Base-by-base conservation (phyloP, 1,284 basidiomycete species). In the Leccinum ponderosum region DNA sequence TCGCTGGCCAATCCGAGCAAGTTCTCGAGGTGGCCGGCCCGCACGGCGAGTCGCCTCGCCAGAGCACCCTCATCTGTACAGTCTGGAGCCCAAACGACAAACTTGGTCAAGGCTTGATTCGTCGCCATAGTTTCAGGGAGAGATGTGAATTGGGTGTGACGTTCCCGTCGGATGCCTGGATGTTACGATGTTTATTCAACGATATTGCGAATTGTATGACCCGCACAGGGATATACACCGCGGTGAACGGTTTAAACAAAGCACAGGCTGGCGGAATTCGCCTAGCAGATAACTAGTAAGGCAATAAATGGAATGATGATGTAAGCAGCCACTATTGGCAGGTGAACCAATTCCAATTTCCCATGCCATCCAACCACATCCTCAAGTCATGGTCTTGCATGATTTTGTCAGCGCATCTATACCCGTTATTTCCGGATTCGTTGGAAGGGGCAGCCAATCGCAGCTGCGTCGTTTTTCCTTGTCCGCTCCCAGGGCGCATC, bases 71-170 rank as follows among this genome's bases (percentile, higher is more conserved):
- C 75, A 22, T 81, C 80, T 3, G 77, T 76, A 57, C 76, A 78
- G 64, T 85, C 84, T 4, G 83, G 84, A 3, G 83, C 83, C 68
- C 83, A 86, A 39, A 85, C 77, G 39, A 85, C 69, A 63, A 83
- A 86, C 27, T 65, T 73, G 56, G 77, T 35, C 50, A 65, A 48
- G 6, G 44, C 15, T 56, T 58, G 58, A 6, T 55, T 55, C 2
- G 61, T 59, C 29, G 71, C 39, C 65, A 71, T 72, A 56, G 53
- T 47, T 57, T 20, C 20, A 53, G 42, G 51, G 31, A 50, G 31
- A 14, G 54, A 27, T 17, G 20, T 6, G 9, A 8, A 6, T 12
- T 25, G 11, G n/a, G 31, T 15, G 22, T 25, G 47, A 39, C 9
- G 17, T 20, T 6, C 29, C 4, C 17, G 22, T 7, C 7, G 44